phyloP scores from a whole-genome alignment of 805 yeast species.

The Candida ficus region DNA sequence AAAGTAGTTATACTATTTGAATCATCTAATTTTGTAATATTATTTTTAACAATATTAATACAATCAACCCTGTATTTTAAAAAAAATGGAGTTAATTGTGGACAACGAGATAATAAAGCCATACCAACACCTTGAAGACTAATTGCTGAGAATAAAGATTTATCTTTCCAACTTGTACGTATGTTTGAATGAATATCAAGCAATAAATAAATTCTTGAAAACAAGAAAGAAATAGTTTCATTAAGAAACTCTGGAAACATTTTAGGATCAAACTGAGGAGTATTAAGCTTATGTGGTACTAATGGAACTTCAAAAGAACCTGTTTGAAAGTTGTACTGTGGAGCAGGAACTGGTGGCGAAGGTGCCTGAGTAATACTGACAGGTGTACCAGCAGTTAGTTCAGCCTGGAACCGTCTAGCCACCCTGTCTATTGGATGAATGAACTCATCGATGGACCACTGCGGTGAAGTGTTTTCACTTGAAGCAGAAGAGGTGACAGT shows the following conservation, averaged over 20 bases:
- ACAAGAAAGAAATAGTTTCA: conserved; percentile 14
- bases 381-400: too few species aligned
- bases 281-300: conserved; percentile 9
- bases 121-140: conserved; percentile 15
- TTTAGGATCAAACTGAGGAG: conserved; percentile 9
- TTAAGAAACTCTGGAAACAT: conserved; percentile 14
- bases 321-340: neutral
- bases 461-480: too few species aligned
- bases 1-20: conserved; percentile 11
- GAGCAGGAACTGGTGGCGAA: neutral
- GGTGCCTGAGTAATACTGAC: too few species aligned
- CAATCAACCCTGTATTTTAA: conserved; percentile 13
- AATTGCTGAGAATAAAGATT: too few species aligned
- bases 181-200: conserved; percentile 8
- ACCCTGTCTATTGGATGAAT: conserved; percentile 9
- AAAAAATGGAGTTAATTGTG: conserved; percentile 8
- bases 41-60: conserved; percentile 9
- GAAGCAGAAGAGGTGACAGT: neutral
- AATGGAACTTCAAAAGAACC: conserved; percentile 5
- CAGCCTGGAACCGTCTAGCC: neutral
- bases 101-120: conserved; percentile 11
- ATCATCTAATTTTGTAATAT: conserved; percentile 13
- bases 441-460: too few species aligned
- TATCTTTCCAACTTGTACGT: neutral
- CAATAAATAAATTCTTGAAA: conserved; percentile 12